Evolutionary conservation across 1,139 yeast species (phyloP).

Genomic region (Geotrichum reessii): DNA sequence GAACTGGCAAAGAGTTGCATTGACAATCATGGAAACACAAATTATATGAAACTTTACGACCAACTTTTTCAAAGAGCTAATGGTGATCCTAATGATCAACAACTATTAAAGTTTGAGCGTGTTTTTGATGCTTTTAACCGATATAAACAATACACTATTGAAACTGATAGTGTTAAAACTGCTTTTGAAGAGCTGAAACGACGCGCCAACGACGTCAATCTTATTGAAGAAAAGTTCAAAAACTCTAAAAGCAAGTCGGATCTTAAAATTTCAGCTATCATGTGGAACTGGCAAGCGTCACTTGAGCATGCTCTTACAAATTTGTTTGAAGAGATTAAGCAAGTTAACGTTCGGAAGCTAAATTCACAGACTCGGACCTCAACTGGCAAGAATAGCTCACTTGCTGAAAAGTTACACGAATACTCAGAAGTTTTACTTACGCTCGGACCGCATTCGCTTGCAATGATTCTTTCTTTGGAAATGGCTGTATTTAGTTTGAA

Average conservation of each 20-base stretch:
- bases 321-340: conserved; percentile 11
- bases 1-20: conserved; percentile 10
- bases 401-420: conserved; percentile 8
- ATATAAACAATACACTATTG: conserved; percentile 53
- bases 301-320: conserved; percentile 4
- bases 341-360: background rate
- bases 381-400: background rate
- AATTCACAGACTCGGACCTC: background rate
- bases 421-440: conserved; percentile 6
- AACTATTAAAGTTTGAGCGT: conserved; percentile 45
- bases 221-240: conserved; percentile 3
- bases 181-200: conserved; percentile 5
- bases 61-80: conserved; percentile 42
- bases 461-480: conserved; percentile 17
- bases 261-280: conserved; percentile 5
- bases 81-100: background rate
- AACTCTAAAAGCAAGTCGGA: conserved; percentile 7
- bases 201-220: background rate
- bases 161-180: conserved; percentile 4
- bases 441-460: conserved; percentile 39
- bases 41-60: conserved; percentile 26
- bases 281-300: conserved; percentile 15
- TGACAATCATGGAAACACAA: conserved; percentile 18
- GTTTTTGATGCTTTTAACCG: conserved; percentile 61
- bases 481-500: conserved; percentile 12